Base-by-base conservation (phyloP, 306 rosid species). In the Quercus mongolica region DNA sequence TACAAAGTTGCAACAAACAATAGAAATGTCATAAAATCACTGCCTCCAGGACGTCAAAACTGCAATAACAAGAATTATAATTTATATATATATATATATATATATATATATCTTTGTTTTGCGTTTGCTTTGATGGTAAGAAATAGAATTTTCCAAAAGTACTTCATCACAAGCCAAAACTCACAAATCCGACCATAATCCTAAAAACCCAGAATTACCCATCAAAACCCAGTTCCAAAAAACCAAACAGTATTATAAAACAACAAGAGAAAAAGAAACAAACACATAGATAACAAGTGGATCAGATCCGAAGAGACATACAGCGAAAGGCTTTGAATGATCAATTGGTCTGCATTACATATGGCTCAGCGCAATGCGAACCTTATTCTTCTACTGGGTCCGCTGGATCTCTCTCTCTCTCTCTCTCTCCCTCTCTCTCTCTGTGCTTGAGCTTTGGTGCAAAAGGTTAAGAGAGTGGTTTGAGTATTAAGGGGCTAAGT, bases 341-440 rank as follows among this genome's bases (percentile, higher is more conserved):
- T 74, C 63, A 56, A 21, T 49, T 38, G 67, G 7, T 20, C 55
- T 69, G 18, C 44, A 75, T 69, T 51, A 44, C 64, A 78, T 51
- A 55, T 46, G 57, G 54, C 54, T 11, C 73, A 68, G 51, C 56
- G 69, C 73, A 87, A 75, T 79, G 84, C 84, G 64, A 87, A 81
- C 82, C 84, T 78, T 52, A 70, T 65, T 26, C 35, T 21, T 58
- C 74, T 65, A 21, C 35, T 19, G 89, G 82, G 89, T 68, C 78
- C 71, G 78, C 86, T 67, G 89, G 94, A 86, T 91, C 90, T 81
- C 70, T 58, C 55, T 58, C 55, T 76, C 81, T 78, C 85, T 33
- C 35, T 91, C 90, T 76, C 70, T 78, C 85, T 33, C 35, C 89
- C 90, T 76, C 70, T 54, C 55, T 54, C 55, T 54, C 55, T 76